Conservation (phyloP, 257 asterid species). For the Gentiana macrophylla region DNA sequence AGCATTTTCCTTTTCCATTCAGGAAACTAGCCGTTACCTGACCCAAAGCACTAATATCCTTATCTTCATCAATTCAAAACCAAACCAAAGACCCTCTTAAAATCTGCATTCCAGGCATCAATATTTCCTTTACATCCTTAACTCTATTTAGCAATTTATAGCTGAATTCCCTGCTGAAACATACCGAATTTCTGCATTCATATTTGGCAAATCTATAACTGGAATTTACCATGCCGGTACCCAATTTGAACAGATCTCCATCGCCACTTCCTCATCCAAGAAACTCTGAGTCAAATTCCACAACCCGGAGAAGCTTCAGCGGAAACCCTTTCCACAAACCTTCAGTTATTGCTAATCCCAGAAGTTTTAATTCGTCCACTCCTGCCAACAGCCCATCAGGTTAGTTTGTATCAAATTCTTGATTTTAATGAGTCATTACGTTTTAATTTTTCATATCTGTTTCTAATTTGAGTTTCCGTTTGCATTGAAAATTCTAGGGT, state of each 20-base stretch:
- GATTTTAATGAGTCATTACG: background rate
- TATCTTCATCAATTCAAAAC: conserved; percentile 17
- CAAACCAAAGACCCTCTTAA: conserved; percentile 16
- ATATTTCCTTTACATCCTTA: conserved; percentile 22
- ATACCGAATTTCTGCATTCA: background rate
- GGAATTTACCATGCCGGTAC: conserved; percentile 37
- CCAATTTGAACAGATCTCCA: conserved; percentile 47
- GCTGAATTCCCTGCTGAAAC: background rate
- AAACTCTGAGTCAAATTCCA: conserved; percentile 22
- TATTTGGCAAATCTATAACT: no score
- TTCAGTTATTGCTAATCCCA: conserved; percentile 37
- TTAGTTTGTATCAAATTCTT: conserved; percentile 2
- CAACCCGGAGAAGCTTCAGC: conserved; percentile 50
- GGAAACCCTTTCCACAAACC: conserved; percentile 37
- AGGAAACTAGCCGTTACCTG: no score
- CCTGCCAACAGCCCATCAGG: conserved; percentile 91
- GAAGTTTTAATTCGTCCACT: conserved; percentile 45
- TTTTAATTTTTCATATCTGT: conserved; percentile 4
- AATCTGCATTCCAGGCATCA: conserved; percentile 10
- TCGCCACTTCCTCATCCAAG: conserved; percentile 49
- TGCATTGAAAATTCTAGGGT: conserved; percentile 22
- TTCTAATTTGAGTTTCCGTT: background rate
- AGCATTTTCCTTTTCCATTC: no score
- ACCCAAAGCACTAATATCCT: no score
- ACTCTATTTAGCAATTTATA: conserved; percentile 4